A percentile compares a stretch with the other conserved stretches of the same genome.
Evolutionary conservation across 78 protist genomes (phyloP).

Genomic region (Dictyostelium brefeldianum): DNA sequence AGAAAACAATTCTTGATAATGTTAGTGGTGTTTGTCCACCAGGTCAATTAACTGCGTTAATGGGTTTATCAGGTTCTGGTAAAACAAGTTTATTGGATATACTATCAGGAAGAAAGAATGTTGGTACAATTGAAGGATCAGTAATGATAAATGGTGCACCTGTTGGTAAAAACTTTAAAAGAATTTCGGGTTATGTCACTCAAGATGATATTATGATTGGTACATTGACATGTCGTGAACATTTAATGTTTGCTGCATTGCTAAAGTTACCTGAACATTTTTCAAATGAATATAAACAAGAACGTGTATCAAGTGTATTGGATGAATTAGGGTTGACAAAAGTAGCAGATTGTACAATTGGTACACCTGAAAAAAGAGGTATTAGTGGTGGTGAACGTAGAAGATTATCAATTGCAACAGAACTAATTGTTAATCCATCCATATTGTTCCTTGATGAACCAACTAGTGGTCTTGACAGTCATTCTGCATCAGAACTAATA

Average conservation of each 20-base stretch:
- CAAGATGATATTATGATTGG: slow-evolving; percentile 91
- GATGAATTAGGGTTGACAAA: slow-evolving; percentile 83
- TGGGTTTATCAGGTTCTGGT: slow-evolving; percentile 84
- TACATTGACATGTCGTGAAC: slow-evolving; percentile 86
- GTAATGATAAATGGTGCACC: slow-evolving; percentile 75
- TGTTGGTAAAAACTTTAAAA: slow-evolving; percentile 46
- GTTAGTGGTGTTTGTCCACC: slow-evolving; percentile 61
- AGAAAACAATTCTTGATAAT: slow-evolving; percentile 58
- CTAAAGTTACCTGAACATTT: slow-evolving; percentile 76
- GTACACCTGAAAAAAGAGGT: slow-evolving; percentile 90
- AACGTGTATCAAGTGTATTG: slow-evolving; percentile 36
- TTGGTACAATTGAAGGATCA: slow-evolving; percentile 57
- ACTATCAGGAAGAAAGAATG: slow-evolving; percentile 83
- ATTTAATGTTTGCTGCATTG: slow-evolving; percentile 70
- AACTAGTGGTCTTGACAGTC: slow-evolving; percentile 88
- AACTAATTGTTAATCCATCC: slow-evolving; percentile 86
- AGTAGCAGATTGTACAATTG: slow-evolving; percentile 82
- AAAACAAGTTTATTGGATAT: slow-evolving; percentile 81
- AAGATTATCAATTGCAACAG: slow-evolving; percentile 85
- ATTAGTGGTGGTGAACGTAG: slow-evolving; percentile 96
- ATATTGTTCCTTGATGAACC: slow-evolving; percentile 93
- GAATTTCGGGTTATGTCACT: slow-evolving; percentile 87
- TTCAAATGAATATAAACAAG: slow-evolving; percentile 13
- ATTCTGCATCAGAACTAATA: slow-evolving; percentile 74
- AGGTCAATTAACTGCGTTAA: slow-evolving; percentile 77